Conservation (phyloP, 768 basidiomycete genomes). For the Tulasnella sp. region DNA sequence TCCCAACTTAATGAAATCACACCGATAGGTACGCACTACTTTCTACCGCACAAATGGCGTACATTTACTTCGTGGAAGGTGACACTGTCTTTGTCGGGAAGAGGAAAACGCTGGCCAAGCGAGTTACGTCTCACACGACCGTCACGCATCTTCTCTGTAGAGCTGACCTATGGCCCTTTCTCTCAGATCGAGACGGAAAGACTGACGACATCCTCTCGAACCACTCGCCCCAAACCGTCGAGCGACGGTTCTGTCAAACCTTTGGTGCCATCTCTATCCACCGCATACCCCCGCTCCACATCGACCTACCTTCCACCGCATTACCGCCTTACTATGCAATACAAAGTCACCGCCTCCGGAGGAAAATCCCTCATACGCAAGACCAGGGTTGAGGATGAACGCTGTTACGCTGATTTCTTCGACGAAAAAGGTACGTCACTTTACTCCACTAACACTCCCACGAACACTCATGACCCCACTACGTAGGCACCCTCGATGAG, state of each 20-base stretch:
- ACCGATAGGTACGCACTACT: slow-evolving; percentile 56
- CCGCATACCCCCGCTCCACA: slow-evolving; percentile 27
- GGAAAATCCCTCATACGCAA: slow-evolving; percentile 77
- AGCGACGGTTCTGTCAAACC: not conserved
- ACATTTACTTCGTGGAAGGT: slow-evolving; percentile 77
- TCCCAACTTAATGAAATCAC: slow-evolving; percentile 11
- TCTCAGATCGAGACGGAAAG: slow-evolving; percentile 79
- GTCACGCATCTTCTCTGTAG: slow-evolving; percentile 4
- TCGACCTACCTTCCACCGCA: slow-evolving; percentile 39
- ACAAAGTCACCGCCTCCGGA: slow-evolving; percentile 66
- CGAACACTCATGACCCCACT: too few relatives aligned
- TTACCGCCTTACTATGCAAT: slow-evolving; percentile 55
- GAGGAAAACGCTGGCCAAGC: slow-evolving; percentile 78
- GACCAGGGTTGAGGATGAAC: slow-evolving; percentile 41
- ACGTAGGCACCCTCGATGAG: slow-evolving; percentile 47
- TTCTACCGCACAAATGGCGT: slow-evolving; percentile 59
- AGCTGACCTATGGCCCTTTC: not conserved
- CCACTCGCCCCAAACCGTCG: slow-evolving; percentile 23
- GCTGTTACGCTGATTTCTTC: slow-evolving; percentile 62
- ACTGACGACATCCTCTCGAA: slow-evolving; percentile 63
- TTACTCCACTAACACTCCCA: rapidly evolving
- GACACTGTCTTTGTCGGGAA: slow-evolving; percentile 79
- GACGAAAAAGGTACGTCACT: slow-evolving; percentile 46
- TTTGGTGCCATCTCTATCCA: slow-evolving; percentile 7
- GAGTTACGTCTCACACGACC: slow-evolving; percentile 36